Evolutionary conservation across 2,329 filamentous ascomycete genomes (phyloP).

Genomic region (Ophiostoma ips): DNA sequence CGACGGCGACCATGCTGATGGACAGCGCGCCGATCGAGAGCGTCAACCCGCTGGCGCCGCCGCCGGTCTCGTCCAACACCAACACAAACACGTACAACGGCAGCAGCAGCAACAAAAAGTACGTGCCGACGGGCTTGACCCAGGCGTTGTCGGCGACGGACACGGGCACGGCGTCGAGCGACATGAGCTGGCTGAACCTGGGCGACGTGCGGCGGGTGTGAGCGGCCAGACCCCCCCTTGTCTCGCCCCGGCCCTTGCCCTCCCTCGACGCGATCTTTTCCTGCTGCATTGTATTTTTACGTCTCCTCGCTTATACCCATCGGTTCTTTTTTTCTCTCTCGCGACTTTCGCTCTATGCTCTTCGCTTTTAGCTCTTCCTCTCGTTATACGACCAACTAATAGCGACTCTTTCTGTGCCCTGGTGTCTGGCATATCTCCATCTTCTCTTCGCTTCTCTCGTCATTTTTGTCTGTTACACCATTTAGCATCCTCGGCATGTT

Average conservation of each 20-base stretch:
- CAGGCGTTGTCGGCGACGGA: constrained; percentile 34
- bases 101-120: constrained; percentile 14
- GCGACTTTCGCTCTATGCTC: too few species aligned
- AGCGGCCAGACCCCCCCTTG: too few species aligned
- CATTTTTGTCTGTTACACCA: constrained; percentile 1
- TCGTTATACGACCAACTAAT: too few species aligned
- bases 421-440: not conserved
- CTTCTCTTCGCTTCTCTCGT: not conserved
- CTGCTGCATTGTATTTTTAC: not conserved
- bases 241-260: not conserved
- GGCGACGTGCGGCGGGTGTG: constrained; percentile 26
- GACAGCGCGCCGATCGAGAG: not conserved
- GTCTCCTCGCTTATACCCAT: not conserved
- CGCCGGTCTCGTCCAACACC: too few species aligned
- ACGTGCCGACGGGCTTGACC: constrained; percentile 25
- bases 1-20: constrained; percentile 22
- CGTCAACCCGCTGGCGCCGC: too few species aligned
- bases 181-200: constrained; percentile 74
- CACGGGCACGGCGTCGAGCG: constrained; percentile 40
- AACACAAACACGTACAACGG: constrained; percentile 13
- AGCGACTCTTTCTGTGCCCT: not conserved
- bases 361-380: too few species aligned
- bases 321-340: not conserved
- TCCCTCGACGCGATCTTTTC: not conserved
- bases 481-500: not conserved